Evolutionary conservation across 192 early-diverging fungal genomes (phyloP).

Genomic region (Pecoramyces ruminantium): DNA sequence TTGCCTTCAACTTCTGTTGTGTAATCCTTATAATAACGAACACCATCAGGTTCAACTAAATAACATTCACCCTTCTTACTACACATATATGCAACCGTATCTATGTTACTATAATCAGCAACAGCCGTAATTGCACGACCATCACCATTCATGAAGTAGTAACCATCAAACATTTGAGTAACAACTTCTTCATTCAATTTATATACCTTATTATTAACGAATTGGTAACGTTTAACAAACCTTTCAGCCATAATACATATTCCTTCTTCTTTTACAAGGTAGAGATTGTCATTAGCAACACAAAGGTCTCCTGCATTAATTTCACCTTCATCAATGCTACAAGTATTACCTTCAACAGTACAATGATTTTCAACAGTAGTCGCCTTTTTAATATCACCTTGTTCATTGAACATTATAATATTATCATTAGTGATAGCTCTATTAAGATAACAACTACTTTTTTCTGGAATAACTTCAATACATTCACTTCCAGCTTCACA

Average conservation of each 20-base stretch:
- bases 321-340: not conserved
- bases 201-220: not conserved
- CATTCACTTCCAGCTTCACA: not conserved
- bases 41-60: not conserved
- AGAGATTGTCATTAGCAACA: not conserved
- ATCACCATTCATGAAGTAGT: not conserved
- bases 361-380: not conserved
- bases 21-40: not conserved
- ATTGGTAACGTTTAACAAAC: not conserved
- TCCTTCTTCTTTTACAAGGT: not conserved
- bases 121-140: not conserved
- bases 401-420: not conserved
- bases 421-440: no score
- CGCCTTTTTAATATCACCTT: no score
- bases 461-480: no score
- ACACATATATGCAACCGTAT: not conserved
- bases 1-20: not conserved
- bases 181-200: not conserved
- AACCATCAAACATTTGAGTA: not conserved
- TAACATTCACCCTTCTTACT: not conserved
- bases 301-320: not conserved
- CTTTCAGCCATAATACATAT: not conserved
- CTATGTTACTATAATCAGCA: not conserved
- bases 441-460: no score
- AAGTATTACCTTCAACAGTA: not conserved